Conservation (phyloP, 768 basidiomycete genomes). For the Termitomyces sp. region DNA sequence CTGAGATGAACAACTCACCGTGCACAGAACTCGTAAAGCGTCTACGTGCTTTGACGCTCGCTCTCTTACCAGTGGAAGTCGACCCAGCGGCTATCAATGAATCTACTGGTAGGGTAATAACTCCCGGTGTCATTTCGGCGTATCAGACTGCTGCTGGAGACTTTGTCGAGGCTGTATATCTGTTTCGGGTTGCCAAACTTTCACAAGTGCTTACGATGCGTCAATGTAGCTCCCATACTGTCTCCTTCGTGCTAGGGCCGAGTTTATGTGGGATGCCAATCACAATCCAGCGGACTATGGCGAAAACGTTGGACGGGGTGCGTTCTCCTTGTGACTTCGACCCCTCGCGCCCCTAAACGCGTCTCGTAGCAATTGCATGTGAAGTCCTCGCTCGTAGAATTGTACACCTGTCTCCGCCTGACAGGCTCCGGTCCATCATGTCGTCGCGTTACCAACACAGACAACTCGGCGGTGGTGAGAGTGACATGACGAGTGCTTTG, state of each 20-base stretch:
- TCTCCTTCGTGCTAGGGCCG: constrained; percentile 70
- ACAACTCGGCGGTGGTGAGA: constrained; percentile 73
- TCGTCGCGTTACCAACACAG: constrained; percentile 71
- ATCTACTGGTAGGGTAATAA: constrained; percentile 82
- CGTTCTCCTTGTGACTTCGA: constrained; percentile 11
- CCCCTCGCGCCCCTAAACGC: constrained; percentile 5
- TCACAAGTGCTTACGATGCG: not conserved
- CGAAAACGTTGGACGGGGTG: constrained; percentile 81
- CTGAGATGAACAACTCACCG: not conserved
- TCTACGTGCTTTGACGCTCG: constrained; percentile 70
- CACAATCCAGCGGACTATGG: constrained; percentile 82
- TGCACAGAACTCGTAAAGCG: constrained; percentile 74
- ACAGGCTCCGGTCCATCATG: constrained; percentile 68
- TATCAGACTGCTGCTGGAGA: constrained; percentile 84
- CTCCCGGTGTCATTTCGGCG: constrained; percentile 72
- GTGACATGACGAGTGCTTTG: constrained; percentile 72
- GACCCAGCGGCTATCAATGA: constrained; percentile 60
- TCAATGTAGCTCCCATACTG: constrained; percentile 70
- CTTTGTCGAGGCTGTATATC: constrained; percentile 74
- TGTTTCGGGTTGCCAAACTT: not conserved
- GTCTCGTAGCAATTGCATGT: constrained; percentile 63
- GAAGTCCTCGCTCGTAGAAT: constrained; percentile 82
- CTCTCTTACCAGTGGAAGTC: constrained; percentile 80
- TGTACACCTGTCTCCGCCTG: constrained; percentile 64
- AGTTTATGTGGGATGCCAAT: constrained; percentile 82